Evolutionary conservation across 2,329 filamentous ascomycete genomes (phyloP).

Genomic region (Xylaria sp.): DNA sequence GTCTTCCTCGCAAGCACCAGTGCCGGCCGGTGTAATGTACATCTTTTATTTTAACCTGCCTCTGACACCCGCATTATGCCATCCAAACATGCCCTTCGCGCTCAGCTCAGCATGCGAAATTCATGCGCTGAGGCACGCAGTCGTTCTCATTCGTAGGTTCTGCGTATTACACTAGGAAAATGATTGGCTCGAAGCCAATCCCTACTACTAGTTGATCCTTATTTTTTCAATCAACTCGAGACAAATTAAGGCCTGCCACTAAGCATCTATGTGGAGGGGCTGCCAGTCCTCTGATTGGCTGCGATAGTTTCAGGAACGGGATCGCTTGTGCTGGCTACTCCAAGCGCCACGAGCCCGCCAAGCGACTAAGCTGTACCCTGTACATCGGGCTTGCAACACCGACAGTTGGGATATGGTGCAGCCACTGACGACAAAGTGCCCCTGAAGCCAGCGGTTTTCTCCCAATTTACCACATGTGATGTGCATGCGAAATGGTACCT

Average conservation of each 20-base stretch:
- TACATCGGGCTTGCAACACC: conserved; percentile 13
- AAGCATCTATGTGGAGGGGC: conserved; percentile 13
- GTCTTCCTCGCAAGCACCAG: no score
- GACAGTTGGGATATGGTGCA: conserved; percentile 13
- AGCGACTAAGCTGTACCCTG: background rate
- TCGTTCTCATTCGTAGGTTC: background rate
- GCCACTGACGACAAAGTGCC: conserved; percentile 26
- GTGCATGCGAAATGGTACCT: no score
- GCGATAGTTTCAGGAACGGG: conserved; percentile 20
- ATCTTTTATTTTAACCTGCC: no score
- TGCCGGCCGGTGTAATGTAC: no score
- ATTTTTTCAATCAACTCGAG: conserved; percentile 20
- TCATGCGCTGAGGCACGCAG: background rate
- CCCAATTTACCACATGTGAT: background rate
- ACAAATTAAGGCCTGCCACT: conserved; percentile 33
- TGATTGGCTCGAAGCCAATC: conserved; percentile 1
- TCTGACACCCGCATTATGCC: no score
- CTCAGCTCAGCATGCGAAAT: background rate
- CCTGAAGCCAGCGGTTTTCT: conserved; percentile 17
- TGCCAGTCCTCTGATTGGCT: conserved; percentile 12
- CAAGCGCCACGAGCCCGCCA: background rate
- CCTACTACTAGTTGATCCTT: conserved; percentile 16
- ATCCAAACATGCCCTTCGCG: no score
- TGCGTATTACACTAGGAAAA: no score
- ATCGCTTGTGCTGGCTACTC: conserved; percentile 4